Evolutionary conservation across 768 basidiomycete genomes (phyloP), one percentile per base, ranked within the genome.

Genomic region (Boletellus emodensis): DNA sequence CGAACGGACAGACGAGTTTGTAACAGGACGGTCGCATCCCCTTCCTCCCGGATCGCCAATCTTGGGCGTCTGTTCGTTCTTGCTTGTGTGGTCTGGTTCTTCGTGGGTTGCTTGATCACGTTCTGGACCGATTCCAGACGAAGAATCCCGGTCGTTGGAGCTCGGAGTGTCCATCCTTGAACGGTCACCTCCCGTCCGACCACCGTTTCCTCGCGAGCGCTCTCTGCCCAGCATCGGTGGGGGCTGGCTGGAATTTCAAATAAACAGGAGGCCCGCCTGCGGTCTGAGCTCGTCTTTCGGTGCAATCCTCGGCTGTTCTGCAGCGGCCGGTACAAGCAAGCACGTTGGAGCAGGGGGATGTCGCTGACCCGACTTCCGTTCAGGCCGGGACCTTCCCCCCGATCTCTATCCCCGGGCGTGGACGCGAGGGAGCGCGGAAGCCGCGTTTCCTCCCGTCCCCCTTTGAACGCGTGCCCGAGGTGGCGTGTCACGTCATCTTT

Each of bases 91-190:
- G 24, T 8, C n/a, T 32, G 38, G 2, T 13, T 40, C n/a, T 15
- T 26, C 18, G 2, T 12, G 24, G 1, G 11, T 47, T 47, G 15
- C 46, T 49, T 11, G 40, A 41, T 35, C 13, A 4, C 14, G 17
- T 28, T 24, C 20, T 78, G 66, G 75, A 76, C 46, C 67, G 70
- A 39, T 59, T 74, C n/a, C 62, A 65, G 28, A 46, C 78, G 33
- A 72, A 73, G 51, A 73, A 75, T 18, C 70, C 73, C 49, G 73
- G 76, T 18, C 70, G 71, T 11, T 68, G 69, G 57, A 61, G 64
- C 46, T 73, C 48, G 35, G 67, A 37, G 59, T 52, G 39, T 64
- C 49, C 20, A 65, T 4, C 4, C 52, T 60, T 9, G 60, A 67
- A 28, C 4, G 44, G 26, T 63, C 62, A 15, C 41, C 8, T 28